Evolutionary conservation across 1,284 basidiomycete species (phyloP).

Genomic region (Melampsora larici-populina): DNA sequence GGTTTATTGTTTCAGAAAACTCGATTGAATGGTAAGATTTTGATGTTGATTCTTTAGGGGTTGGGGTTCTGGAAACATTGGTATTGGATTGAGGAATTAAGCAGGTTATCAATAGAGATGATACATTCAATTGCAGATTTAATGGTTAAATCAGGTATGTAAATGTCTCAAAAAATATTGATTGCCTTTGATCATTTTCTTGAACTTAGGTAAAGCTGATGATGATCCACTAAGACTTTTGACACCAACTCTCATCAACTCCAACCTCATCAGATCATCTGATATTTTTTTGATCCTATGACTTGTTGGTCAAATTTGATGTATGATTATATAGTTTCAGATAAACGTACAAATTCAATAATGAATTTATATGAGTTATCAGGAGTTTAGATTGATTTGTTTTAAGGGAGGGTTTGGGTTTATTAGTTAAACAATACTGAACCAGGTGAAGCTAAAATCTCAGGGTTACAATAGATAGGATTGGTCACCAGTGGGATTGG

Average conservation of each 20-base stretch:
- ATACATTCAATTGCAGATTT: slow-evolving; percentile 9
- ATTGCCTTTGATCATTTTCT: not conserved
- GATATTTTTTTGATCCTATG: slow-evolving; percentile 10
- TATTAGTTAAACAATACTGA: slow-evolving; percentile 26
- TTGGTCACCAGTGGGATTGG: too few relatives aligned
- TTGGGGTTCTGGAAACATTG: not conserved
- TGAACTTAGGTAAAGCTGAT: slow-evolving; percentile 10
- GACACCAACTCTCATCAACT: too few relatives aligned
- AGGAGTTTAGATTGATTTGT: slow-evolving; percentile 23
- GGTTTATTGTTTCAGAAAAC: not conserved
- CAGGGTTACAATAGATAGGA: slow-evolving; percentile 26
- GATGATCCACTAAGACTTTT: slow-evolving; percentile 2
- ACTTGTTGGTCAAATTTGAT: slow-evolving; percentile 12
- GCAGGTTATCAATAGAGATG: slow-evolving; percentile 8
- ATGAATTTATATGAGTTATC: slow-evolving; percentile 27
- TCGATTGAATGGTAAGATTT: too few relatives aligned
- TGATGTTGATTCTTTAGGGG: not conserved
- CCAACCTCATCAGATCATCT: not conserved
- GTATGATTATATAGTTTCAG: slow-evolving; percentile 11
- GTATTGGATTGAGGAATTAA: not conserved
- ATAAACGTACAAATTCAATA: slow-evolving; percentile 27
- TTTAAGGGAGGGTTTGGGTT: slow-evolving; percentile 8
- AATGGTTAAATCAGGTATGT: slow-evolving; percentile 27
- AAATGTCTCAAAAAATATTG: not conserved
- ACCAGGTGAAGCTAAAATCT: slow-evolving; percentile 35